Evolutionary conservation across 345 rosid species (phyloP), one percentile per base, ranked within the genome.

Genomic region (Eucalyptus cloeziana): DNA sequence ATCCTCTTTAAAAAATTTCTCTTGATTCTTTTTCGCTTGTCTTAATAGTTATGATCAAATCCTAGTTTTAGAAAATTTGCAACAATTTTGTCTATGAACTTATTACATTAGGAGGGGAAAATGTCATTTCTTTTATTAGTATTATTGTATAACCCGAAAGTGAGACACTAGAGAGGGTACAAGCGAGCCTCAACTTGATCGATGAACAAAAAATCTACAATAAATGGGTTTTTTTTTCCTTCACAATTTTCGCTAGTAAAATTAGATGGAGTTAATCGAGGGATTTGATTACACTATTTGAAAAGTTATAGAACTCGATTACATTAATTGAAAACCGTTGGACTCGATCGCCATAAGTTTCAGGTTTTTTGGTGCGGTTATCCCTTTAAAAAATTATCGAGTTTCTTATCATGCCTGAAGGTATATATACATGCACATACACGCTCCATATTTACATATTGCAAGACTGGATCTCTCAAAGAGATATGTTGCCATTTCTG

Each of bases 311-410:
- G 60, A 56, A 56, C 5, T 54, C 27, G 1, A 54, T 54, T 54
- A 2, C 60, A 54, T 1, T 54, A 21, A 22, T 54, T 54, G 25
- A 54, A 54, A 54, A 19, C 2, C 22, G 2, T 22, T 54, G 60
- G 25, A 54, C 0, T 54, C 0, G 25, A 22, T 54, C 1, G 0
- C 11, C 0, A 54, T 22, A 54, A 21, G 25, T 54, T 54, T 54
- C 5, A 22, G 5, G 10, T 54, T 54, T 54, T 54, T 54, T 54
- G 60, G 60, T 54, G 27, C 5, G 2, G 2, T 54, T 22, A 54
- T 54, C 12, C 27, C 60, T 54, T 54, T 22, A 54, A 54, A 22
- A 54, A 54, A 21, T 54, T 56, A 56, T 56, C 5, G 2, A 22
- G 27, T 56, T 9, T 9, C 11, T 56, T 56, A 54, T 54, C 10